phyloP scores from a whole-genome alignment of 805 yeast species.

The Schwanniomyces yamadae region DNA sequence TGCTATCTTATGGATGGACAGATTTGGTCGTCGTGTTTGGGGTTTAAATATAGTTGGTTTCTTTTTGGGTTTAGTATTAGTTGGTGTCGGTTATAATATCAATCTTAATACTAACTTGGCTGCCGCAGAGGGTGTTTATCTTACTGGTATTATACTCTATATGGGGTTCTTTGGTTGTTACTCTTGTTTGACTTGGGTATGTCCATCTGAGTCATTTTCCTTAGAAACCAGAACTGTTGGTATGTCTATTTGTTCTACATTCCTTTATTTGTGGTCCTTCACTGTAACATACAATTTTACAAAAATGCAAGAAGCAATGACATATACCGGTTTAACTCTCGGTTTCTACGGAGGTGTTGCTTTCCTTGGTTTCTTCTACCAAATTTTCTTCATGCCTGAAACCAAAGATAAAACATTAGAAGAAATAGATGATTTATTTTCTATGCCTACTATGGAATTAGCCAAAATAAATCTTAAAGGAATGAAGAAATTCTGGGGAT shows the following conservation, averaged over 20 bases:
- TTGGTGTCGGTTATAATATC: slow-evolving; percentile 56
- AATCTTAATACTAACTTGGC: slow-evolving; percentile 34
- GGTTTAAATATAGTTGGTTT: slow-evolving; percentile 57
- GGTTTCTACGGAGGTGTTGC: slow-evolving; percentile 73
- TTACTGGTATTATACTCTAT: slow-evolving; percentile 62
- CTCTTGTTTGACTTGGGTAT: slow-evolving; percentile 66
- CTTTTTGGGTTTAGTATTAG: slow-evolving; percentile 58
- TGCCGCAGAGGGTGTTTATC: slow-evolving; percentile 58
- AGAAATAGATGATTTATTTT: slow-evolving; percentile 65
- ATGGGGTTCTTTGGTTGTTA: slow-evolving; percentile 67
- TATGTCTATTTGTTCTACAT: slow-evolving; percentile 58
- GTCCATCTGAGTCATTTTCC: slow-evolving; percentile 64
- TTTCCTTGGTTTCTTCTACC: slow-evolving; percentile 53
- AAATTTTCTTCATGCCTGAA: slow-evolving; percentile 62
- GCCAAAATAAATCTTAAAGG: slow-evolving; percentile 34
- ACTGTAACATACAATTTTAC: slow-evolving; percentile 64
- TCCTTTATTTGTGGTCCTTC: slow-evolving; percentile 61
- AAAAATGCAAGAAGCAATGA: slow-evolving; percentile 54
- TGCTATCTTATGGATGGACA: slow-evolving; percentile 58
- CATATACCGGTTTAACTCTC: slow-evolving; percentile 59
- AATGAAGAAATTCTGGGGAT: slow-evolving; percentile 19
- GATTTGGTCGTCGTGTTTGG: slow-evolving; percentile 60
- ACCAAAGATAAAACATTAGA: slow-evolving; percentile 71
- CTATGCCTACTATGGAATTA: slow-evolving; percentile 42
- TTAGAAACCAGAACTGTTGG: slow-evolving; percentile 60